These are phyloP conservation scores for Thalassiosira mediterranea DNA, from an alignment of 352 stramenopile genomes.

Conservation along the genomic window DNA sequence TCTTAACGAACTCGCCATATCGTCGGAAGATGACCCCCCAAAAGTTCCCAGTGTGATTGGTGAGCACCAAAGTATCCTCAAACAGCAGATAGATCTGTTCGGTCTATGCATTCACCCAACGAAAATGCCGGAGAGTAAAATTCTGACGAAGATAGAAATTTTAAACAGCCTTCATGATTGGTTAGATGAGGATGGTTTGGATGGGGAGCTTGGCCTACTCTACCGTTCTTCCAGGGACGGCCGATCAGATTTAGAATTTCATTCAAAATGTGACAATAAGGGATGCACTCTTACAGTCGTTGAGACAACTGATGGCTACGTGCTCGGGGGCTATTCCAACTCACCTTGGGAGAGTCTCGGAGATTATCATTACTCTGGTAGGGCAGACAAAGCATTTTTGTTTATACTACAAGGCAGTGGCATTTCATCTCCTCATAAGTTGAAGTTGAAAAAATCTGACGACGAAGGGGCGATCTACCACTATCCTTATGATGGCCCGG, in stretches of 20 bases:
- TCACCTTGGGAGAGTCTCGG: neutral
- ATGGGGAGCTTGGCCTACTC: constrained; percentile 1
- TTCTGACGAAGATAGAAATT: neutral
- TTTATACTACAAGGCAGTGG: constrained; percentile 16
- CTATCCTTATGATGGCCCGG: neutral
- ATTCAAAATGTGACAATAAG: constrained; percentile 1
- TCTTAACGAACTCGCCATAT: constrained; percentile 14
- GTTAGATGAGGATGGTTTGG: constrained; percentile 11
- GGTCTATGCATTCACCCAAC: neutral
- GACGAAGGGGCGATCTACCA: constrained; percentile 4
- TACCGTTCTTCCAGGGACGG: constrained; percentile 15
- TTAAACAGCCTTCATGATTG: constrained; percentile 5
- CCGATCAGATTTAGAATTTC: neutral
- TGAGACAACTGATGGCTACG: constrained; percentile 7
- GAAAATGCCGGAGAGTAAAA: constrained; percentile 10
- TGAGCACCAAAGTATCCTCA: neutral
- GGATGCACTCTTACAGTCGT: constrained; percentile 2
- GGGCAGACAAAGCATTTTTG: constrained; percentile 29
- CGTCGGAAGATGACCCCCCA: constrained; percentile 1
- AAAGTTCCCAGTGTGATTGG: neutral
- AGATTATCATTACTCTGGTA: neutral
- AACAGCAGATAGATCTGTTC: neutral
- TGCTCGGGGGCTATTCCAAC: constrained; percentile 10
- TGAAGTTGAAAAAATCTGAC: constrained; percentile 6
- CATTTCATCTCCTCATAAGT: constrained; percentile 3